A percentile compares a stretch with the other conserved stretches of the same genome.
Conservation (phyloP, 148 eudicot species). For the Dianthus caryophyllus region DNA sequence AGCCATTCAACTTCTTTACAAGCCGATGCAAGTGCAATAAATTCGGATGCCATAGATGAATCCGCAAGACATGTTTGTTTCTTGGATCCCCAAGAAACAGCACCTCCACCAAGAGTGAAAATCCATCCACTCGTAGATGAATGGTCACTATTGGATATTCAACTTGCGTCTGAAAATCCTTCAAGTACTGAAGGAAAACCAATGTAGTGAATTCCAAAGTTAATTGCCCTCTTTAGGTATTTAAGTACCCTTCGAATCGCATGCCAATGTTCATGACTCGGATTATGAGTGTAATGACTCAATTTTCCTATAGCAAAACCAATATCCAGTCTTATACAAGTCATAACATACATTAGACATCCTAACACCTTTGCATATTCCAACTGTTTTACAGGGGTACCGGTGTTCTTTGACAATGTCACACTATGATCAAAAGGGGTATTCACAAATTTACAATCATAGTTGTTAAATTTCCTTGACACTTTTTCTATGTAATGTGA, state of each 20-base stretch:
- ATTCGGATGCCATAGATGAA: neutral
- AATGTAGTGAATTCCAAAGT: no score
- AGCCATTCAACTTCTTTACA: neutral
- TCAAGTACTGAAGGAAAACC: neutral
- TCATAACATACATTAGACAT: neutral
- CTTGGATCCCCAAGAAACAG: slow-evolving; percentile 2
- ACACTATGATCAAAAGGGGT: neutral
- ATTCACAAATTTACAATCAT: no score
- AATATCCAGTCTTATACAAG: neutral
- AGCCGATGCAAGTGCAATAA: neutral
- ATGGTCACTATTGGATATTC: neutral
- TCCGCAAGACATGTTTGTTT: neutral
- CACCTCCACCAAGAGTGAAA: neutral
- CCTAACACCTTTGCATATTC: no score
- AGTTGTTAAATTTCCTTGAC: neutral
- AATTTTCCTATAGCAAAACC: neutral
- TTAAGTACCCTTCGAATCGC: no score
- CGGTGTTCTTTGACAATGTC: neutral
- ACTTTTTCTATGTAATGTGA: neutral
- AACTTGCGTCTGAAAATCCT: neutral
- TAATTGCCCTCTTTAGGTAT: no score
- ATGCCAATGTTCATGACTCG: no score
- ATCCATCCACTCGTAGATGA: neutral
- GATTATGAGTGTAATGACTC: neutral
- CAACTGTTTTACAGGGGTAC: no score